These are phyloP conservation scores for Aspergillus udagawae DNA, from an alignment of 2,329 filamentous ascomycete genomes.

Conservation along the genomic window DNA sequence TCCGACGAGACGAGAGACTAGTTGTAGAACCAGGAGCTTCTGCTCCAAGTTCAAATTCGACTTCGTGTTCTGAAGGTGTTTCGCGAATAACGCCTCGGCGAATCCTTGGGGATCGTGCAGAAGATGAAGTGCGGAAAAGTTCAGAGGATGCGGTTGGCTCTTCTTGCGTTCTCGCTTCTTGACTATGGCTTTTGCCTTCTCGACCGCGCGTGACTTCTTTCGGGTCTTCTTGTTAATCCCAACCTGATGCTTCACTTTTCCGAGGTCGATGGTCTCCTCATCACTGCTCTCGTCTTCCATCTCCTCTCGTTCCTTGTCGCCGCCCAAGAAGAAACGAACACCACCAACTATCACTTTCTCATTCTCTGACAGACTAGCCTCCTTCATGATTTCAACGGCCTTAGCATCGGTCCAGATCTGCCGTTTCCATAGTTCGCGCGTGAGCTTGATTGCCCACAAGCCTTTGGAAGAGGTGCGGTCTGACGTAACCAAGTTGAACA, in stretches of 20 bases:
- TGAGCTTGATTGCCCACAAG: constrained; percentile 94
- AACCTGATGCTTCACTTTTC: constrained; percentile 75
- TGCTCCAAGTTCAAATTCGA: constrained; percentile 82
- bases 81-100: constrained; percentile 81
- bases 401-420: constrained; percentile 95
- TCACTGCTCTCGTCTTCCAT: constrained; percentile 85
- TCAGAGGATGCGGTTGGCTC: constrained; percentile 78
- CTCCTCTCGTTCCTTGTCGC: constrained; percentile 93
- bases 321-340: constrained; percentile 90
- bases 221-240: constrained; percentile 96
- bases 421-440: constrained; percentile 90
- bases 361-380: constrained; percentile 81
- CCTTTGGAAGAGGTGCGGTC: constrained; percentile 82
- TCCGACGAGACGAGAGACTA: constrained; percentile 86
- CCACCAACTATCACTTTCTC: constrained; percentile 87
- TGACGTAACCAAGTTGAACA: constrained; percentile 85
- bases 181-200: constrained; percentile 75
- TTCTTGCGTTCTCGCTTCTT: constrained; percentile 85
- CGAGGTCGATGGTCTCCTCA: constrained; percentile 69
- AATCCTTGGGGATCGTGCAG: constrained; percentile 94
- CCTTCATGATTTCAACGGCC: constrained; percentile 97
- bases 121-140: constrained; percentile 93
- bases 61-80: constrained; percentile 84
- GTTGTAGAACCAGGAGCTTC: constrained; percentile 82
- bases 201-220: constrained; percentile 75